Evolutionary conservation across 2,329 filamentous ascomycete species (phyloP), one percentile per base, ranked within the genome.

Genomic region (Nemania sp.): DNA sequence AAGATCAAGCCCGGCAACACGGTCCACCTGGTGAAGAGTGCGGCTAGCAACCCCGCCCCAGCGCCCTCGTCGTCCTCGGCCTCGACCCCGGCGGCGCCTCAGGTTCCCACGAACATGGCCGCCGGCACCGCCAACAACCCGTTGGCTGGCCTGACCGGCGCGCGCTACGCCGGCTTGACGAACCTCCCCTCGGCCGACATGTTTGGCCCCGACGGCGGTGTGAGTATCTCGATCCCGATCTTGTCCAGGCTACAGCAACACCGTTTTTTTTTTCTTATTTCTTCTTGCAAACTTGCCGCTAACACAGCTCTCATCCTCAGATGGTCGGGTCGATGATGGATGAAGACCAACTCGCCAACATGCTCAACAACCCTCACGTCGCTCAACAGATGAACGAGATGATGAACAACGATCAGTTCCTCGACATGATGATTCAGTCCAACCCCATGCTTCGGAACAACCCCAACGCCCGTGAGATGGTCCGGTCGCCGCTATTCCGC

Each of bases 1-100:
- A 97, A 97, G 79, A 92, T 99, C 73, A 97, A 97, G 80, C 81
- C 90, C 61, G 91, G 92, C 60, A 94, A 97, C 73, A 97, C 93
- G 15, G 86, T 99, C 64, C 94, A 99, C 72, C 83, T 99, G 66
- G 94, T 99, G 66, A 97, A 96, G 79, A 95, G 91, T 70, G 93
- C 94, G 39, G 89, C 90, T 56, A 97, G 92, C 80, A 96, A 95
- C 67, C 78, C 80, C 37, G 64, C 79, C 40, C 73, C 75, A 44
- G 69, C 73, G 17, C 62, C 75, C 1, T 66, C 76, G 6, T 67
- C 76, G 3, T 66, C 77, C 39, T 69, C 76, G 14, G 68, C 75
- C 20, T 66, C 74, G 23, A 66, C 77, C 7, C 68, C 77, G 1
- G 70, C 75, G 3, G 77, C 83, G 1, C 79, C 84, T 37, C 84